Evolutionary conservation across 2,329 filamentous ascomycete species (phyloP).

Genomic region (Sclerotinia trifoliorum): DNA sequence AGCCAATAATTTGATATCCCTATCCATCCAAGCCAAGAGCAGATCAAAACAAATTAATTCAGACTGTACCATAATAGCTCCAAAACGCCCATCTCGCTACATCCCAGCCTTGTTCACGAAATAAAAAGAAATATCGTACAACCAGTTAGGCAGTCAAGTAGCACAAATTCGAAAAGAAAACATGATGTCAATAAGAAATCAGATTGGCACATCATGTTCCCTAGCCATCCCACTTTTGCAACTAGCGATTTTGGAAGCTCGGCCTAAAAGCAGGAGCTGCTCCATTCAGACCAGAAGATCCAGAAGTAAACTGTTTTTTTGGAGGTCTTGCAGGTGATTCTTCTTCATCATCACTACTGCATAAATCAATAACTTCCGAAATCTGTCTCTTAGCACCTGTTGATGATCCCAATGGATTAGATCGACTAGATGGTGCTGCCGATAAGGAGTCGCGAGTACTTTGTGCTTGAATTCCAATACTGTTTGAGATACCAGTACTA

Average conservation of each 20-base stretch:
- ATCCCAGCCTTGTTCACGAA: not conserved
- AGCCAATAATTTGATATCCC: not conserved
- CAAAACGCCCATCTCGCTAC: conserved; percentile 5
- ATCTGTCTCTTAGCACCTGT: conserved; percentile 45
- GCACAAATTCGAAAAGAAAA: not conserved
- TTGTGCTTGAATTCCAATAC: conserved; percentile 31
- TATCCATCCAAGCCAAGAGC: not conserved
- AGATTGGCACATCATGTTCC: not conserved
- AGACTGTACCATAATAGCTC: not conserved
- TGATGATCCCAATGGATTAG: conserved; percentile 19
- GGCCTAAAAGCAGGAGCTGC: conserved; percentile 5
- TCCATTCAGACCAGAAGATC: not conserved
- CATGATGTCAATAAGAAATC: not conserved
- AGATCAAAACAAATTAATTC: conserved; percentile 6
- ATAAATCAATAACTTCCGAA: conserved; percentile 53
- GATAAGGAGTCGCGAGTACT: conserved; percentile 41
- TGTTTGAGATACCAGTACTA: conserved; percentile 28
- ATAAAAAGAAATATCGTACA: conserved; percentile 15
- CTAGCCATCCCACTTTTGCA: not conserved
- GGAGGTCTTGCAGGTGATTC: conserved; percentile 41
- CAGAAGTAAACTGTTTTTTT: conserved; percentile 36
- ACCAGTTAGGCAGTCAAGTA: not conserved
- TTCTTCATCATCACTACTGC: conserved; percentile 53
- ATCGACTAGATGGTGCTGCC: conserved; percentile 25
- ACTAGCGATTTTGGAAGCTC: not conserved